A percentile compares a stretch with the other conserved stretches of the same genome.
phyloP scores from a whole-genome alignment of 768 basidiomycete genomes.

The Hypsizygus marmoreus region DNA sequence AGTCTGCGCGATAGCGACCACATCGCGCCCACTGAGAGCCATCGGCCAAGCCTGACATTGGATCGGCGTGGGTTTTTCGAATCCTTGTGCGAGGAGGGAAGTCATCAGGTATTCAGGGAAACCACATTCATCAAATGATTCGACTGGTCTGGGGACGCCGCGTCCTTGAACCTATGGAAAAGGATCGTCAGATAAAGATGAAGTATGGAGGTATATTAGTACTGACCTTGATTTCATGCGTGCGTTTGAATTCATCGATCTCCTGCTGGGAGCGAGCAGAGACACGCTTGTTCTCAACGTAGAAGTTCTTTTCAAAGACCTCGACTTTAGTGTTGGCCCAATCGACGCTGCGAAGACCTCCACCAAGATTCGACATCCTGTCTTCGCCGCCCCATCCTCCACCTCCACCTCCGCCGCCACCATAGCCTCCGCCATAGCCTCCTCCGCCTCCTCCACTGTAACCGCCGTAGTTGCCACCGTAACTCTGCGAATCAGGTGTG shows the following conservation, averaged over 20 bases:
- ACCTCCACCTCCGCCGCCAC: constrained; percentile 52
- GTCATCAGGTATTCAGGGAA: constrained; percentile 97
- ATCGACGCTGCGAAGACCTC: constrained; percentile 80
- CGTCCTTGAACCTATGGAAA: constrained; percentile 77
- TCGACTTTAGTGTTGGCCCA: constrained; percentile 76
- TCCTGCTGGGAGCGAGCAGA: constrained; percentile 77
- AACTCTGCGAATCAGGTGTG: constrained; percentile 35
- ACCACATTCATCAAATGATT: constrained; percentile 90
- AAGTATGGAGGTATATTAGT: background rate
- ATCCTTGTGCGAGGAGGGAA: constrained; percentile 93
- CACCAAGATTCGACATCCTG: constrained; percentile 81
- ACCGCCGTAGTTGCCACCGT: constrained; percentile 42
- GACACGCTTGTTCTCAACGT: constrained; percentile 88
- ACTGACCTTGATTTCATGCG: constrained; percentile 85
- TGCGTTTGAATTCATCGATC: constrained; percentile 81
- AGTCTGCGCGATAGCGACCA: constrained; percentile 97
- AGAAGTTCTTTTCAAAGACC: constrained; percentile 98
- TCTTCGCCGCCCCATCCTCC: constrained; percentile 62
- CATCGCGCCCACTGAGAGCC: constrained; percentile 92
- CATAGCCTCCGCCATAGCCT: constrained; percentile 40
- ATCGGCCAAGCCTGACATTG: constrained; percentile 99
- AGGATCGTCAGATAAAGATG: constrained; percentile 3
- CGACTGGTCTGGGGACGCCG: constrained; percentile 85
- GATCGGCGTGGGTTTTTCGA: constrained; percentile 88
- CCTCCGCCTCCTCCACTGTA: constrained; percentile 42